Base-by-base conservation (phyloP, 2,329 filamentous ascomycete species). In the Huntiella moniliformis region DNA sequence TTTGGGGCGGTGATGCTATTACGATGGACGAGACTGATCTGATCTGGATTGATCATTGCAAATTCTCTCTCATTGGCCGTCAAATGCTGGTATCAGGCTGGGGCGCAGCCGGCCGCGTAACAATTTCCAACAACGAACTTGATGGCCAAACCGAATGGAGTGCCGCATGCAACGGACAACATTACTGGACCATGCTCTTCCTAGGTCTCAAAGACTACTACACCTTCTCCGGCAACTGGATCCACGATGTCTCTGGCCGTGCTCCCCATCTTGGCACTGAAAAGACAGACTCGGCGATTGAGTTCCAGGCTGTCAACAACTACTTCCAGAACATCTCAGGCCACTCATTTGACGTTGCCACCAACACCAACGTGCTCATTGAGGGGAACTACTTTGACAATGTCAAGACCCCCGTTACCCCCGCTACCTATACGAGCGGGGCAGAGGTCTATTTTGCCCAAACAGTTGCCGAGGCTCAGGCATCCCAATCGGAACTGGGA, bases 111-210 rank as follows among this genome's bases (percentile, higher is more conserved):
- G 48, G 59, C 13, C 59, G 58, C 42, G 58, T 67, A 1, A 67
- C 66, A 1, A 58, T 69, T 42, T 65, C 63, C 7, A 68, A 69
- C 59, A 63, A 57, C 52, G 62, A 64, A 34, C 61, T 68, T 49
- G 59, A 68, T 45, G 66, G 66, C 4, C 49, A 51, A 1, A 66
- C 65, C 0, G 55, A 52, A 17, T 65, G 60, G 53, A 67, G 64
- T 1, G 58, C 63, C 7, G 58, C 57, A 18, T 68, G 66, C 51
- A 62, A 68, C 47, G 56, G 56, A 17, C 57, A 68, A 38, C 64
- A 67, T 52, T 69, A 69, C 57, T 68, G 65, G 66, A 58, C 56
- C 3, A 56, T 65, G 44, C 60, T 65, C 45, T 58, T 67, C 50
- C 55, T 57, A 35, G 64, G 61, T 7, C 56, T 58, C 7, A 54